Percentiles rank a stretch among this genome's conserved stretches.
Evolutionary conservation across 2,329 filamentous ascomycete genomes (phyloP).

Genomic region (Ophiostoma sp.): DNA sequence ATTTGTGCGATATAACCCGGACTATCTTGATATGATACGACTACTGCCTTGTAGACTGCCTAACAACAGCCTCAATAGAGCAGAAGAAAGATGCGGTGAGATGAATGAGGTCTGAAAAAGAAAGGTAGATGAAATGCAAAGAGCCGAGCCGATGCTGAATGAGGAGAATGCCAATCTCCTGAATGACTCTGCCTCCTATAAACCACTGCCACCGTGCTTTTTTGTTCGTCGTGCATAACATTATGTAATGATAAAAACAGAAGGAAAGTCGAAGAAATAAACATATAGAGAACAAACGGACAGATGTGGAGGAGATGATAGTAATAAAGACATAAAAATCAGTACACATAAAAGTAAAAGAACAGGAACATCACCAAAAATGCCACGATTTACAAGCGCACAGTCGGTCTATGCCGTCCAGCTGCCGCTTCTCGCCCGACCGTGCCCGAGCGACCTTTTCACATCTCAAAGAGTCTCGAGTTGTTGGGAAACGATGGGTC

Average conservation of each 20-base stretch:
- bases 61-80: background rate
- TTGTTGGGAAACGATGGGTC: conserved; percentile 17
- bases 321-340: background rate
- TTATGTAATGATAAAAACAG: background rate
- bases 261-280: background rate
- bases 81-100: background rate
- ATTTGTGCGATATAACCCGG: background rate
- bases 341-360: background rate
- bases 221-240: background rate
- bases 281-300: background rate
- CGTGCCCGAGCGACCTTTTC: background rate
- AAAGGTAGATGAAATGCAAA: background rate
- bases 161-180: background rate
- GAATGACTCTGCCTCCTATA: background rate
- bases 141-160: background rate
- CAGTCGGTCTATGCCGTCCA: background rate
- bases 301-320: background rate
- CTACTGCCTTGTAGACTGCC: background rate
- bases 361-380: conserved; percentile 2
- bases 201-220: conserved; percentile 7
- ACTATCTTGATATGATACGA: background rate
- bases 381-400: background rate
- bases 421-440: background rate
- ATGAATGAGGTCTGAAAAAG: background rate
- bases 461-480: conserved; percentile 24